Base-by-base conservation (phyloP, 2,329 filamentous ascomycete genomes). In the Botrytis fabae region DNA sequence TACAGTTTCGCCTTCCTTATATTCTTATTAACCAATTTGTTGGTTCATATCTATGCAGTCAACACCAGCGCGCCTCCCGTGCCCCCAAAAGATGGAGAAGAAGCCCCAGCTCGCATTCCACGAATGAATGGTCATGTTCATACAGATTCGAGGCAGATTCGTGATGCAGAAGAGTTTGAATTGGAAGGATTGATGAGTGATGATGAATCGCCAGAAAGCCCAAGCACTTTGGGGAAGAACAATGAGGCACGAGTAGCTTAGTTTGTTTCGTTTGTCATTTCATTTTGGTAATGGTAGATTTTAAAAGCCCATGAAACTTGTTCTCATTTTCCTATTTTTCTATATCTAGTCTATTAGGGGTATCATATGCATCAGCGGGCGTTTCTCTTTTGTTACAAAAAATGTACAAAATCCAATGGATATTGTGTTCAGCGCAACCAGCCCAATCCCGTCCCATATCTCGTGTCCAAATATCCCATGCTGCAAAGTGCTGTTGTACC, bases 141-240 rank as follows among this genome's bases (percentile, higher is more conserved):
- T 32, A 78, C 76, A 38, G 86, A 87, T 61, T 88, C 89, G 38
- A 84, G 85, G 18, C 89, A 89, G 74, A 85, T 95, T 54, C 86
- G 89, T 44, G 95, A 97, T 80, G 95, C 93, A 0, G 92, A 98
- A 80, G 94, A 97, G 78, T 99, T 97, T 81, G 96, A 98, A 83
- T 86, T 99, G 1, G 94, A 96, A 74, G 95, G 93, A 0, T 83
- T 99, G 57, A 95, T 95, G 81, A 96, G 92, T 73, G 95, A 97
- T 62, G 94, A 97, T 28, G 94, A 97, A 70, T 91, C 91, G 7
- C 80, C 84, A 14, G 84, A 85, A 70, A 87, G 84, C 72, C 85
- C 86, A 0, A 85, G 84, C 73, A 86, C 85, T 1, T 77, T 86
- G 46, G 85, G 85, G 46, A 84, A 83, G 77, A 85, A 86, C 73